A percentile compares a stretch with the other conserved stretches of the same genome.
phyloP scores from a whole-genome alignment of 192 early-diverging fungal genomes.

The Nowakowskiella sp. region DNA sequence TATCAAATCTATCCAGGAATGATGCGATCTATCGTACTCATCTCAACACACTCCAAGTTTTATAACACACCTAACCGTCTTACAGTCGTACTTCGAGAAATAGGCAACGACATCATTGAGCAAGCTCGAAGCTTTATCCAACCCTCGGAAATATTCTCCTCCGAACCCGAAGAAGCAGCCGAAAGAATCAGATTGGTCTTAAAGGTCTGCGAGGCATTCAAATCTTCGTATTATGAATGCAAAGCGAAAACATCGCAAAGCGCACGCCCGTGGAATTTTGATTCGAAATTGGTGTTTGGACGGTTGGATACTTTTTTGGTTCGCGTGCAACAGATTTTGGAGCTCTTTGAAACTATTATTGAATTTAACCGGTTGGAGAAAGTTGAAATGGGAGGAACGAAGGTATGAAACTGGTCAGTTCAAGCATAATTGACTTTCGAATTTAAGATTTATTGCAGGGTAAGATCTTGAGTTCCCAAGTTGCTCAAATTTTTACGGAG shows the following conservation, averaged over 20 bases:
- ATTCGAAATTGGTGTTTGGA: conserved; percentile 49
- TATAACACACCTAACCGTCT: conserved; percentile 55
- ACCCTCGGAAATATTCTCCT: conserved; percentile 47
- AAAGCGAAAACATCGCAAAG: conserved; percentile 34
- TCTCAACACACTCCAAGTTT: conserved; percentile 48
- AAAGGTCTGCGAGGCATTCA: conserved; percentile 43
- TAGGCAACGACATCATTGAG: conserved; percentile 62
- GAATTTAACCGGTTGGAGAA: conserved; percentile 63
- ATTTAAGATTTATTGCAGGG: conserved; percentile 27
- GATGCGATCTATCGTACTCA: conserved; percentile 44
- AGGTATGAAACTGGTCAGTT: conserved; percentile 21
- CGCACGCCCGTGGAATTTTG: conserved; percentile 52
- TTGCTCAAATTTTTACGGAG: conserved; percentile 54
- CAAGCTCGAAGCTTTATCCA: conserved; percentile 48
- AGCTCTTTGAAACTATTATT: conserved; percentile 59
- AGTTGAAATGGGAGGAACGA: conserved; percentile 63
- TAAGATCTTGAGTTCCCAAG: conserved; percentile 56
- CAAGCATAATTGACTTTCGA: conserved; percentile 4
- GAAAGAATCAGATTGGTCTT: conserved; percentile 43
- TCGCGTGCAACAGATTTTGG: conserved; percentile 45
- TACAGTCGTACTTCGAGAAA: conserved; percentile 51
- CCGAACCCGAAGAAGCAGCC: conserved; percentile 55
- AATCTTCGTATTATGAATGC: conserved; percentile 41
- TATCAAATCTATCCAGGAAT: conserved; percentile 47
- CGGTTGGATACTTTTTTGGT: conserved; percentile 47